Evolutionary conservation across 164 flowering plant species (phyloP).

Genomic region (Vitis rotundifolia): DNA sequence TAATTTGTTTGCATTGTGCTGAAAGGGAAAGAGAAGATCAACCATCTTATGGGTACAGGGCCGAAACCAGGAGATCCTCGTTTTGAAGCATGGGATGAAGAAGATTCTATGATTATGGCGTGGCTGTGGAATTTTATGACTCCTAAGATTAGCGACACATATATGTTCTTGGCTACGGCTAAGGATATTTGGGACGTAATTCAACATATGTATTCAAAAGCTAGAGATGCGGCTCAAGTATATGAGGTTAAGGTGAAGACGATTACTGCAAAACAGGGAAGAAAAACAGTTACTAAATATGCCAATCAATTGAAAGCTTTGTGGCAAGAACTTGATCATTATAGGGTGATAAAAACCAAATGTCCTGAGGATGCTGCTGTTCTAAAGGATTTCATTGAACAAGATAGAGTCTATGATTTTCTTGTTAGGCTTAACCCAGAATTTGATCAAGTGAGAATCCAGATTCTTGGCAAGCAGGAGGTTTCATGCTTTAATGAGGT

Average conservation of each 20-base stretch:
- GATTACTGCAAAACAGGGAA: too few species aligned
- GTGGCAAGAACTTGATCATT: too few species aligned
- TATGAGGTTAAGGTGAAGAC: not conserved
- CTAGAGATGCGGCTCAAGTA: slow-evolving; percentile 1
- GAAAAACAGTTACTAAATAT: too few species aligned
- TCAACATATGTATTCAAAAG: slow-evolving; percentile 3
- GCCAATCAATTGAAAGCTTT: too few species aligned
- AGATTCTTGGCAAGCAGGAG: slow-evolving; percentile 13
- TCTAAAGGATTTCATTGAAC: slow-evolving; percentile 9
- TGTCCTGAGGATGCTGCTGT: too few species aligned
- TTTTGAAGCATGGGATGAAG: slow-evolving; percentile 12
- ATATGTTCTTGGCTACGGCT: not conserved
- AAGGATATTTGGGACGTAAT: not conserved
- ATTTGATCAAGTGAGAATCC: slow-evolving; percentile 14
- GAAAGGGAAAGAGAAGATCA: too few species aligned
- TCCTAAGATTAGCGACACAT: too few species aligned
- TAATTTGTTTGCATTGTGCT: too few species aligned
- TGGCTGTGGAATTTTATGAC: too few species aligned
- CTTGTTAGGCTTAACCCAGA: slow-evolving; percentile 12
- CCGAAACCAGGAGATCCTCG: slow-evolving; percentile 4
- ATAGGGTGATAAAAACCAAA: too few species aligned
- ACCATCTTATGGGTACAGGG: not conserved
- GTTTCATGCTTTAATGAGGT: slow-evolving; percentile 10
- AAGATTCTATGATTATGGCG: not conserved
- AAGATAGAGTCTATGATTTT: not conserved